Evolutionary conservation across 306 rosid species (phyloP).

Genomic region (Adenanthera pavonina): DNA sequence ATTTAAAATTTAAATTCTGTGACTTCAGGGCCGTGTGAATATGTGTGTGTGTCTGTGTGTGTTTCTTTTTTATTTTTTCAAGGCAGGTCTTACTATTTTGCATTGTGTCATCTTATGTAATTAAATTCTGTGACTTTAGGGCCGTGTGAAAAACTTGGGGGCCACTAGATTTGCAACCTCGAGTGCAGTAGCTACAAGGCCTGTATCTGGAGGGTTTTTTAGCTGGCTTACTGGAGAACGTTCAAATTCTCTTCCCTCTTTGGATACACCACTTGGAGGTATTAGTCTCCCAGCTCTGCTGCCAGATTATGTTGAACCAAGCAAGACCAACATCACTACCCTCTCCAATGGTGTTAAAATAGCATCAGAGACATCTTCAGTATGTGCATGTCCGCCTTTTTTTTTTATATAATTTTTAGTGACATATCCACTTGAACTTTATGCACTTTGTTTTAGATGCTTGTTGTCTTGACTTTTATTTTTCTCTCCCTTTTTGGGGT

Average conservation of each 20-base stretch:
- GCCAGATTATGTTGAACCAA: conserved; percentile 62
- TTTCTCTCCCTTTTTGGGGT: conserved; percentile 24
- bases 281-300: conserved; percentile 55
- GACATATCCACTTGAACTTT: not conserved
- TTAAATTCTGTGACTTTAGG: conserved; percentile 33
- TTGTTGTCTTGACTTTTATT: conserved; percentile 30
- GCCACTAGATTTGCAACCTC: conserved; percentile 57
- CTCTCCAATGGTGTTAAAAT: conserved; percentile 69
- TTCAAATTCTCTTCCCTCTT: conserved; percentile 53
- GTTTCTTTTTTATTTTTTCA: not conserved
- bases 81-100: not conserved
- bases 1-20: not conserved
- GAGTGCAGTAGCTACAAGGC: conserved; percentile 55
- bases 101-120: conserved; percentile 6
- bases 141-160: conserved; percentile 53
- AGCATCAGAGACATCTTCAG: conserved; percentile 65
- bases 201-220: conserved; percentile 56
- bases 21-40: conserved; percentile 50
- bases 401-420: not conserved
- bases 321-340: conserved; percentile 64
- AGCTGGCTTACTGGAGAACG: conserved; percentile 67
- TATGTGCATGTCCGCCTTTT: conserved; percentile 30
- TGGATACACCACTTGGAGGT: conserved; percentile 60
- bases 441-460: conserved; percentile 7
- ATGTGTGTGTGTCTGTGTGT: no score